Conservation (phyloP, 108 stramenopile species). For the Nannochloropsis gaditana region DNA sequence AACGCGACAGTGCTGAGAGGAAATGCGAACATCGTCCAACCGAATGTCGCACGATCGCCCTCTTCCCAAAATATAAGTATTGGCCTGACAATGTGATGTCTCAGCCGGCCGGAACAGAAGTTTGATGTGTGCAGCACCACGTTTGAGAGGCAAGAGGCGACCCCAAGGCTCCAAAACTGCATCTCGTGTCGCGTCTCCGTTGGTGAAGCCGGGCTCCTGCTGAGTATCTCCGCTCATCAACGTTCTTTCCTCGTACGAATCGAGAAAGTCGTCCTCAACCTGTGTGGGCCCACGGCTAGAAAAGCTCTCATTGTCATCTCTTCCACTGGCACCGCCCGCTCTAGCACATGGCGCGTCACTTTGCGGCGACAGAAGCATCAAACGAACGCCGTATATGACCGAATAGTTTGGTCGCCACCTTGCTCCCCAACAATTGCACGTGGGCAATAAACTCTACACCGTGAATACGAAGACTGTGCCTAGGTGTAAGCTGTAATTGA, state of each 20-base stretch:
- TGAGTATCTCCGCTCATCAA: not conserved
- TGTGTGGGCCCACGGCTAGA: not conserved
- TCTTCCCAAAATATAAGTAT: slow-evolving; percentile 21
- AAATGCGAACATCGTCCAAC: slow-evolving; percentile 30
- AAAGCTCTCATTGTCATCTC: not conserved
- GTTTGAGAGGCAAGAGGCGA: not conserved
- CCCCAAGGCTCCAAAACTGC: not conserved
- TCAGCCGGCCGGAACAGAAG: not conserved
- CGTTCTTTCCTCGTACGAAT: not conserved
- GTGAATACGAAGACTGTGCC: too few species aligned
- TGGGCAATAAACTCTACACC: too few species aligned
- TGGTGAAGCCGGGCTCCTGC: not conserved
- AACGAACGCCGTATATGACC: not conserved
- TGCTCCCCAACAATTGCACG: too few species aligned
- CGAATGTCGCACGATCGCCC: slow-evolving; percentile 27
- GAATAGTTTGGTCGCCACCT: too few species aligned
- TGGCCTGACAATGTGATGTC: not conserved
- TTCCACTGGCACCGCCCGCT: not conserved
- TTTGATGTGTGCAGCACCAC: not conserved
- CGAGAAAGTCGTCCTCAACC: not conserved
- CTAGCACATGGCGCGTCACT: not conserved
- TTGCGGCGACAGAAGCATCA: not conserved
- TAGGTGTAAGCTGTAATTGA: too few species aligned
- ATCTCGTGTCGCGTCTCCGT: not conserved
- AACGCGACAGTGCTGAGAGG: slow-evolving; percentile 46